Base-by-base conservation (phyloP, 116 monocot genomes). In the Iris pallida region DNA sequence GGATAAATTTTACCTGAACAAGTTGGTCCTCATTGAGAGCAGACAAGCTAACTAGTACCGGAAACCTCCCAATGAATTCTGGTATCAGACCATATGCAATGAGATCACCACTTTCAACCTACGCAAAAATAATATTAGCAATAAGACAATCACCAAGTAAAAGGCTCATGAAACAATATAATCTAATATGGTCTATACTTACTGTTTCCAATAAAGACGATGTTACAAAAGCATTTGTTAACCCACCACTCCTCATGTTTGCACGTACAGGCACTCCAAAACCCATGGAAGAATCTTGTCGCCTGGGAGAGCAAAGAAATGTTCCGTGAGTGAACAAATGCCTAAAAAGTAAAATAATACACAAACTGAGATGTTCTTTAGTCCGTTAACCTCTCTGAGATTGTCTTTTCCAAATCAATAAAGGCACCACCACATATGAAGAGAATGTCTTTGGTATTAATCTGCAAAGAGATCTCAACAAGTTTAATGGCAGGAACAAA, bases 401-500 rank as follows among this genome's bases (percentile, higher is more conserved):
- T 72, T 40, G 81, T 76, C 68, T 81, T 81, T 42, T 81, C 81
- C 47, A 81, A 61, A 41, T 76, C 76, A 62, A 81, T 17, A 76
- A 81, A 81, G 55, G 81, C 81, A 63, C 81, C 81, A 12, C 81
- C 81, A 47, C 81, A 81, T 14, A 81, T 76, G 60, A 81, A 81
- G 63, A 81, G 81, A 49, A 81, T 81, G 58, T 81, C 72, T 73
- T 81, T 81, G 9, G 81, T 81, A 75, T 81, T 76, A 63, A 81
- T 81, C 81, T 81, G 64, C 53, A 61, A 41, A 75, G 47, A 17
- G 19, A 19, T 42, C 14, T 62, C 5, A n/a, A 16, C 30, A 44
- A 59, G 20, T 30, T 61, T 12, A 42, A 42, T 42, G 4, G 42
- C 20, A 61, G 41, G 10, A 63, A 45, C 51, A 10, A 52, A 52